These are phyloP conservation scores for Pyrenophora tritici-repentis DNA, from an alignment of 2,329 filamentous ascomycete species.

Conservation along the genomic window DNA sequence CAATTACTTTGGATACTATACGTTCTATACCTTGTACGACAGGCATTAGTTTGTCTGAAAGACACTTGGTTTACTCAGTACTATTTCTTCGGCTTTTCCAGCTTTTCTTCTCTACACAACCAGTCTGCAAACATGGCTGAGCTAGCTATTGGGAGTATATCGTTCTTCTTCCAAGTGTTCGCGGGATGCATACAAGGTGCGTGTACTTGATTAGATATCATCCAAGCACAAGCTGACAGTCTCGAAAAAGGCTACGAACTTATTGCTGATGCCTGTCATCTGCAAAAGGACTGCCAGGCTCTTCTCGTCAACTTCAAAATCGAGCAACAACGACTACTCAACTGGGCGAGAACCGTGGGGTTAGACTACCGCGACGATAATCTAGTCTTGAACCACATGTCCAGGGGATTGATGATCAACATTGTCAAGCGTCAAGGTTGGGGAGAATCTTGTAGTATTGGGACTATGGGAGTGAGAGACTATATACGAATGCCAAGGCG, in stretches of 20 bases:
- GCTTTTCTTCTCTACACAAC: no score
- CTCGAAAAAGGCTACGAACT: constrained; percentile 42
- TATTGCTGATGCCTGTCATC: constrained; percentile 44
- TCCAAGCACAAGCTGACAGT: background rate
- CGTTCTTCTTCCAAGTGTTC: constrained; percentile 45
- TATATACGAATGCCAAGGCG: no score
- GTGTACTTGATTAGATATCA: background rate
- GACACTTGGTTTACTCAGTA: no score
- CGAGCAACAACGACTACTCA: constrained; percentile 46
- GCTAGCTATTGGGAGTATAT: constrained; percentile 33
- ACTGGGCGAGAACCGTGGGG: constrained; percentile 45
- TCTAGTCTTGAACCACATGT: constrained; percentile 39
- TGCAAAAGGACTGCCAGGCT: constrained; percentile 39
- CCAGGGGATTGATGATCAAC: constrained; percentile 43
- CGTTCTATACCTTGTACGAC: no score
- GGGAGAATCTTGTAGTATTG: no score
- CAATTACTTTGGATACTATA: no score
- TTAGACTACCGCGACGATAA: constrained; percentile 42
- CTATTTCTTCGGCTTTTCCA: no score
- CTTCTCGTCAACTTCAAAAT: constrained; percentile 45
- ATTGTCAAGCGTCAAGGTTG: no score
- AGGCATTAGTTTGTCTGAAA: no score
- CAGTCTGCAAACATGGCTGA: constrained; percentile 24
- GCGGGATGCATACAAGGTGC: constrained; percentile 45
- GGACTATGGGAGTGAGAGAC: no score